phyloP scores from a whole-genome alignment of 257 asterid genomes.

The Gentiana macrophylla region DNA sequence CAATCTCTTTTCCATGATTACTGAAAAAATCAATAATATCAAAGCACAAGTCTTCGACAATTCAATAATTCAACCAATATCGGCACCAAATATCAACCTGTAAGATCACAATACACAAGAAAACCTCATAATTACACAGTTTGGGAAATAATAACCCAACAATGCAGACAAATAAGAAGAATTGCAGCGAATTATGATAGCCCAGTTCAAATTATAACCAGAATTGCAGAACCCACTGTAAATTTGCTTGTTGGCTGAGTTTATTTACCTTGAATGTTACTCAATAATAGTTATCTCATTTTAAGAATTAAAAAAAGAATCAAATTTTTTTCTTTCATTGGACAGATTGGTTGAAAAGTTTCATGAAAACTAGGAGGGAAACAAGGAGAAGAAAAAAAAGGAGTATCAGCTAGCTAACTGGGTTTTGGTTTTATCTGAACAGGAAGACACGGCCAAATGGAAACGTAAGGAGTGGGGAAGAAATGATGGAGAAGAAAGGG shows the following conservation, averaged over 20 bases:
- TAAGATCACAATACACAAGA: background rate
- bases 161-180: background rate
- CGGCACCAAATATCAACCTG: slow-evolving; percentile 6
- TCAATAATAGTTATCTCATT: background rate
- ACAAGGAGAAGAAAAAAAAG: slow-evolving; percentile 6
- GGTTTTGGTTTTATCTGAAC: background rate
- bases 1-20: slow-evolving; percentile 41
- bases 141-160: background rate
- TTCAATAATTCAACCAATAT: slow-evolving; percentile 2
- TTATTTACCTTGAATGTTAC: slow-evolving; percentile 1
- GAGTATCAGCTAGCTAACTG: background rate
- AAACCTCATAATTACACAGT: background rate
- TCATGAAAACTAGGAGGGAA: slow-evolving; percentile 10
- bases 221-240: background rate
- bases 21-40: slow-evolving; percentile 3
- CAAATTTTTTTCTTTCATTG: background rate
- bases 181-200: background rate
- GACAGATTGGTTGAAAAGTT: background rate
- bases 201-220: background rate
- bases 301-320: slow-evolving; percentile 3
- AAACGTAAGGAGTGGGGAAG: slow-evolving; percentile 2
- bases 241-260: slow-evolving; percentile 6
- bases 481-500: slow-evolving; percentile 4
- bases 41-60: background rate
- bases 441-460: background rate